Conservation (phyloP, 176 grass and related monocot genomes). For the Coix lacrymajobi region DNA sequence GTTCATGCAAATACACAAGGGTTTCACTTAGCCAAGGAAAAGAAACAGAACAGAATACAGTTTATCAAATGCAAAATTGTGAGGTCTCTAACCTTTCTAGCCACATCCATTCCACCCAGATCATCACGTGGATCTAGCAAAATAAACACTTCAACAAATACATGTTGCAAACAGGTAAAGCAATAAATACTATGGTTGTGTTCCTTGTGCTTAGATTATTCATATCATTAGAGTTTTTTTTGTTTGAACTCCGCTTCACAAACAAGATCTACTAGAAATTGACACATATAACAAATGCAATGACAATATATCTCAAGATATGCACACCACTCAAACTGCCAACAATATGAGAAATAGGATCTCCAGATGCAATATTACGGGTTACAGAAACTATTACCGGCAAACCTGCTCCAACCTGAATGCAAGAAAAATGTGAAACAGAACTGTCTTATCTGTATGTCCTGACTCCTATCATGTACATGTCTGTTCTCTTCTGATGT, state of each 20-base stretch:
- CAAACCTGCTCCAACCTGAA: conserved; percentile 90
- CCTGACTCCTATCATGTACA: not conserved
- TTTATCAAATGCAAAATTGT: not conserved
- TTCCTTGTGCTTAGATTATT: not conserved
- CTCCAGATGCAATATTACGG: conserved; percentile 73
- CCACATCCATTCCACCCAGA: conserved; percentile 88
- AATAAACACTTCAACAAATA: conserved; percentile 13
- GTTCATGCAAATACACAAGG: not conserved
- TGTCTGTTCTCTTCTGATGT: not conserved
- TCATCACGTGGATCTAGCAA: conserved; percentile 93
- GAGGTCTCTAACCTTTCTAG: conserved; percentile 68
- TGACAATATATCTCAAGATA: not conserved
- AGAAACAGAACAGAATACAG: not conserved
- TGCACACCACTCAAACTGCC: conserved; percentile 82
- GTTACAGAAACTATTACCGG: conserved; percentile 85
- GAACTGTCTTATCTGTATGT: not conserved
- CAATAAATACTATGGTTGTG: not conserved
- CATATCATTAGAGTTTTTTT: not conserved
- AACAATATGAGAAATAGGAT: conserved; percentile 74
- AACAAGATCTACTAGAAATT: not conserved
- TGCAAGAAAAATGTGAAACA: not conserved
- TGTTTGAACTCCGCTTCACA: not conserved
- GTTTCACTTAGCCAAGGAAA: not conserved
- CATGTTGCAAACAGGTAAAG: conserved; percentile 1
- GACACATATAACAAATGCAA: not conserved